phyloP scores from a whole-genome alignment of 2,329 filamentous ascomycete species.

The Penicillium corylophilum region DNA sequence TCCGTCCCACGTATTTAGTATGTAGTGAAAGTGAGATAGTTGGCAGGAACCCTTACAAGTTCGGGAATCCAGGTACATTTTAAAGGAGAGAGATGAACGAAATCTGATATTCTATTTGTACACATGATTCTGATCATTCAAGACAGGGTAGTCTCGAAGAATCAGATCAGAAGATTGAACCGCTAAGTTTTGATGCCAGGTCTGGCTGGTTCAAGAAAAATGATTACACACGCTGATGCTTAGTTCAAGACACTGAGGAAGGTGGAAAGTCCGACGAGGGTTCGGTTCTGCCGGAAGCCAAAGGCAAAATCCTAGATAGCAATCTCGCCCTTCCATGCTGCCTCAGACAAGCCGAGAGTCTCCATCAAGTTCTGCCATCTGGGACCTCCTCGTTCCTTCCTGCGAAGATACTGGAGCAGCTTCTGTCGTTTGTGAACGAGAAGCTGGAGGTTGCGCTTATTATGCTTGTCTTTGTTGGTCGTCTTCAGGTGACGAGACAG shows the following conservation, averaged over 20 bases:
- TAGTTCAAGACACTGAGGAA: conserved; percentile 3
- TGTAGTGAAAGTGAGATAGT: background rate
- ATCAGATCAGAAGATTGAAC: conserved; percentile 8
- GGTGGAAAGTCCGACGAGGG: background rate
- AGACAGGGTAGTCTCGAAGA: conserved; percentile 3
- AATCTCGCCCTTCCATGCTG: conserved; percentile 90
- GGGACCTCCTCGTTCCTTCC: conserved; percentile 85
- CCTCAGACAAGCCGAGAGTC: conserved; percentile 80
- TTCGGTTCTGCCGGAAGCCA: background rate
- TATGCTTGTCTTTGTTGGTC: conserved; percentile 83
- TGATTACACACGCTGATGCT: conserved; percentile 10
- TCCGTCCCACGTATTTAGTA: background rate
- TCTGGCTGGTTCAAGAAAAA: conserved; percentile 9
- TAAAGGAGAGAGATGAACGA: background rate
- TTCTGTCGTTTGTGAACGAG: conserved; percentile 89
- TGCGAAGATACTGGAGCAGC: conserved; percentile 79
- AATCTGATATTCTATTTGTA: conserved; percentile 26
- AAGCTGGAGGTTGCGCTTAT: conserved; percentile 84
- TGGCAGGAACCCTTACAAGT: background rate
- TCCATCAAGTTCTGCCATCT: conserved; percentile 85
- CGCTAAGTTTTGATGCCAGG: conserved; percentile 9
- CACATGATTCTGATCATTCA: conserved; percentile 14
- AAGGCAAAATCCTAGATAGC: conserved; percentile 54
- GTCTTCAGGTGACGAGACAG: conserved; percentile 70
- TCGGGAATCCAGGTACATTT: background rate